Conservation (phyloP, 306 rosid species). For the Heteromeles arbutifolia region DNA sequence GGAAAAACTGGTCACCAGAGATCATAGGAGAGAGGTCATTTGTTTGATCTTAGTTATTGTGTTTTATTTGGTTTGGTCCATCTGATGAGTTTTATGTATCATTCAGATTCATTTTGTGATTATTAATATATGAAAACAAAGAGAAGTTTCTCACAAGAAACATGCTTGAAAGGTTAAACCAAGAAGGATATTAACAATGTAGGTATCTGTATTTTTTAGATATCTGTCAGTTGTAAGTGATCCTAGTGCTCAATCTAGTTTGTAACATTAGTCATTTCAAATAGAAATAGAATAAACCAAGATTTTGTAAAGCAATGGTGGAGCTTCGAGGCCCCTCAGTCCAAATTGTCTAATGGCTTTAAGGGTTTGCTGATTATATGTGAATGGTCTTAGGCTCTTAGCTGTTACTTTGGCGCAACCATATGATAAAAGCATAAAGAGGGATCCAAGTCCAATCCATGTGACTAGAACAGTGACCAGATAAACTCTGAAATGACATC, state of each 20-base stretch:
- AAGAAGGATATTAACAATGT: not conserved
- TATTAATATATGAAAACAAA: not conserved
- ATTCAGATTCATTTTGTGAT: not conserved
- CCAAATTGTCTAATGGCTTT: not conserved
- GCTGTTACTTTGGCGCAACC: too few relatives aligned
- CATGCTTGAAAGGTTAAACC: not conserved
- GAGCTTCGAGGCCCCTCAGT: not conserved
- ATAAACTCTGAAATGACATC: too few relatives aligned
- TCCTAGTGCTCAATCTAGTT: not conserved
- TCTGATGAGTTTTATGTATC: not conserved
- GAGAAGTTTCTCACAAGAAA: not conserved
- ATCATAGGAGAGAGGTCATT: slow-evolving; percentile 84
- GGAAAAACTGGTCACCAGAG: slow-evolving; percentile 85
- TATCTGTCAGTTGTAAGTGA: not conserved
- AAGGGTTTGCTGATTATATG: not conserved
- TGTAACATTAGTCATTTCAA: not conserved
- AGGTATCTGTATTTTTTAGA: not conserved
- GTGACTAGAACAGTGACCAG: too few relatives aligned
- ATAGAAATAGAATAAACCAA: not conserved
- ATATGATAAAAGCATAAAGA: too few relatives aligned
- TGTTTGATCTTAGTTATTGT: slow-evolving; percentile 3
- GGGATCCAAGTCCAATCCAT: too few relatives aligned
- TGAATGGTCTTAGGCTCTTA: too few relatives aligned
- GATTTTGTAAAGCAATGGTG: not conserved
- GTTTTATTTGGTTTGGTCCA: slow-evolving; percentile 5